Evolutionary conservation across 257 asterid species (phyloP), one percentile per base, ranked within the genome.

Genomic region (Knoxia roxburghii): DNA sequence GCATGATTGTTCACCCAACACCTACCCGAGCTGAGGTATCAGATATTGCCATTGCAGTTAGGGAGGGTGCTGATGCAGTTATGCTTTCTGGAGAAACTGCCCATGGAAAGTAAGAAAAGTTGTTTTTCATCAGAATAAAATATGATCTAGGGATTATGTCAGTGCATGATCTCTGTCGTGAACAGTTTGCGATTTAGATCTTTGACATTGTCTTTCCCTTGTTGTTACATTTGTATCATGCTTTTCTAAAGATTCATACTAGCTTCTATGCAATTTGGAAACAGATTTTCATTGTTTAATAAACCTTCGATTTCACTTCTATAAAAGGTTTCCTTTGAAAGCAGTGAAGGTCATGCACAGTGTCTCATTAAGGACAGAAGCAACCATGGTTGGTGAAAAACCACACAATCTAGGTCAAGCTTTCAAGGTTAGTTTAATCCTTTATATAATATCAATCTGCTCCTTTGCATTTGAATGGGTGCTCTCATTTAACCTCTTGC

Each of bases 81-180:
- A 93, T 93, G 99, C 99, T 90, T 74, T 93, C 99, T 46, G 99
- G 99, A 77, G 99, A 93, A 90, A 93, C 99, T 63, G 99, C 99
- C 35, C 95, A 93, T 50, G 99, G 99, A 71, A 93, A 88, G 99
- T 93, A 75, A 86, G 96, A 70, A 41, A 29, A 52, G 64, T 29
- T 11, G 17, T 17, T 32, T 57, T 63, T 15, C 32, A 3, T 7
- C 20, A 48, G 3, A 40, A 52, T 48, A 48, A 32, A 30, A 59
- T 48, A 37, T 69, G 6, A 39, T 7, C 41, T 13, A 27, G n/a
- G 57, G n/a, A 40, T 40, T 71, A 51, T 52, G 17, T 39, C 8
- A 53, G 58, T 32, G 48, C 27, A 39, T 51, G 29, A 39, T 26
- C 27, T 30, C 14, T 21, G 6, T 7, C 23, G 6, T 64, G 13